phyloP scores from a whole-genome alignment of 345 rosid species.

The Arabis alpina region DNA sequence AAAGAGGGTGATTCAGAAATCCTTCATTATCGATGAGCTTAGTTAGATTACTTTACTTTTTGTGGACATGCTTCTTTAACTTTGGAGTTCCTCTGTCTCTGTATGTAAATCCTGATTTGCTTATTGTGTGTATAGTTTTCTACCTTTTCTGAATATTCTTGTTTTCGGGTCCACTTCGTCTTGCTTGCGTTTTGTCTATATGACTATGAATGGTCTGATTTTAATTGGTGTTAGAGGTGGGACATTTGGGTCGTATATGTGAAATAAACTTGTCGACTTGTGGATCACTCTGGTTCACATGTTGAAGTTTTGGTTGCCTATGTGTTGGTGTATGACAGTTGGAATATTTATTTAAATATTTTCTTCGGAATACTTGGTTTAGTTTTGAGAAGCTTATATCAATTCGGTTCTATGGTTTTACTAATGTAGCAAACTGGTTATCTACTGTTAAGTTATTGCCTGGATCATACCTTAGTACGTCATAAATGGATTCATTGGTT shows the following conservation, averaged over 20 bases:
- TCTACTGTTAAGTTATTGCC: too few species aligned
- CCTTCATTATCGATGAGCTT: conserved; percentile 17
- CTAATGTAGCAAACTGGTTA: too few species aligned
- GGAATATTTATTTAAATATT: conserved; percentile 38
- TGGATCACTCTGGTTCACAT: conserved; percentile 39
- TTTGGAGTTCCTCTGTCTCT: conserved; percentile 39
- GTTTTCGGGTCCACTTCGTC: conserved; percentile 22
- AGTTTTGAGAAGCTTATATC: too few species aligned
- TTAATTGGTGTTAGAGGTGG: neutral
- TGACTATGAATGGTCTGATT: neutral
- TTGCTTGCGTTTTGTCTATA: neutral
- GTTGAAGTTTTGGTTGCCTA: conserved; percentile 23
- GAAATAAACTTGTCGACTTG: conserved; percentile 27
- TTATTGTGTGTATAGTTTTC: conserved; percentile 36
- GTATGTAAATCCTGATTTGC: conserved; percentile 55
- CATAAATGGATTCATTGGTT: too few species aligned
- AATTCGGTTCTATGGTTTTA: too few species aligned
- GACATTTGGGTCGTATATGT: conserved; percentile 29
- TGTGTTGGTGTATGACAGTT: conserved; percentile 24
- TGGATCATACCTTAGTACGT: too few species aligned
- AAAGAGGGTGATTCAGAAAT: conserved; percentile 14
- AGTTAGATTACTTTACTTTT: conserved; percentile 30
- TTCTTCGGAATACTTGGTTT: neutral
- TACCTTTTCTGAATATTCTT: conserved; percentile 12
- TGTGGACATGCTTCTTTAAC: conserved; percentile 30